Percentiles rank a stretch among this genome's conserved stretches.
Evolutionary conservation across 1,139 yeast species (phyloP).

Genomic region (Meyerozyma carpophila): DNA sequence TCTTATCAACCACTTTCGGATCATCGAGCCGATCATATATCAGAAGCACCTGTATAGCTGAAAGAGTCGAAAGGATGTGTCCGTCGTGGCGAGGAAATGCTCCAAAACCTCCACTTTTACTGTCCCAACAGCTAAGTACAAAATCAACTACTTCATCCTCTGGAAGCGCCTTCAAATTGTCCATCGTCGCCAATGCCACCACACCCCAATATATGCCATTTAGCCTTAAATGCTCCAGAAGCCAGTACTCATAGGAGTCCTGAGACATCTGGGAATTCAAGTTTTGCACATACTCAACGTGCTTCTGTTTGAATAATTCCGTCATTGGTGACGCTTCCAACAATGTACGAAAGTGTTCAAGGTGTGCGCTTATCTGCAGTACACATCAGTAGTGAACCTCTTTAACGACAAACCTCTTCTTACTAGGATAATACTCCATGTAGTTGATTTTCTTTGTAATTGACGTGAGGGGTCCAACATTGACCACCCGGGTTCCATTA

Average conservation of each 20-base stretch:
- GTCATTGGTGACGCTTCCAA: background rate
- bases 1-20: slow-evolving; percentile 16
- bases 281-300: slow-evolving; percentile 30
- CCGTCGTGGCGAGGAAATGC: slow-evolving; percentile 88
- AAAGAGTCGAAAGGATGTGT: slow-evolving; percentile 80
- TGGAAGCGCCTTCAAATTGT: slow-evolving; percentile 48
- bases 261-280: slow-evolving; percentile 30
- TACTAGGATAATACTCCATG: slow-evolving; percentile 63
- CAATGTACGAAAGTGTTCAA: too few species aligned
- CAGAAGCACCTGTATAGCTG: slow-evolving; percentile 75
- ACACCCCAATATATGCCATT: slow-evolving; percentile 97
- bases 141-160: slow-evolving; percentile 58
- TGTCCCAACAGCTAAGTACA: slow-evolving; percentile 64
- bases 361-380: background rate
- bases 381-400: slow-evolving; percentile 37
- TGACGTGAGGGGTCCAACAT: slow-evolving; percentile 56
- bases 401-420: slow-evolving; percentile 44
- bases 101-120: slow-evolving; percentile 73
- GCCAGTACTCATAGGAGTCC: slow-evolving; percentile 68
- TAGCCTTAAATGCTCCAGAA: slow-evolving; percentile 82
- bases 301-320: slow-evolving; percentile 20
- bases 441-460: slow-evolving; percentile 51
- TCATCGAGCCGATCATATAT: slow-evolving; percentile 56
- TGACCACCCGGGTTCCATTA: slow-evolving; percentile 77
- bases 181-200: slow-evolving; percentile 64